Evolutionary conservation across 176 grass and related monocot genomes (phyloP).

Genomic region (Juncus effusus): DNA sequence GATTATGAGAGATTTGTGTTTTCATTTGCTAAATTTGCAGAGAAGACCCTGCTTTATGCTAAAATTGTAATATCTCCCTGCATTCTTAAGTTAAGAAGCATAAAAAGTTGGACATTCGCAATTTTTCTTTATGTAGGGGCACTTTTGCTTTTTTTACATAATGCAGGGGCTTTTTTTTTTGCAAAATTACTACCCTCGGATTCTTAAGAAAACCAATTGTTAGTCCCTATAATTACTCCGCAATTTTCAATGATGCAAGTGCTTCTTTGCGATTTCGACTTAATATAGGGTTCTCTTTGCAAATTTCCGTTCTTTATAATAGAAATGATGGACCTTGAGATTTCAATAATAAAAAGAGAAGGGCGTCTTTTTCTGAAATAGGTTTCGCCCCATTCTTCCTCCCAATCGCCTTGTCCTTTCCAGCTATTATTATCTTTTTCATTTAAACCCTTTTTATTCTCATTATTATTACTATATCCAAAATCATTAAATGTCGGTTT

Average conservation of each 20-base stretch:
- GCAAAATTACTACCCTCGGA: no score
- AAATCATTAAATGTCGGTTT: constrained; percentile 68
- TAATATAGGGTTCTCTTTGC: no score
- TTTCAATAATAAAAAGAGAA: constrained; percentile 66
- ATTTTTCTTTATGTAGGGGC: no score
- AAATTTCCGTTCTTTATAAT: background rate
- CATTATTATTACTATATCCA: constrained; percentile 48
- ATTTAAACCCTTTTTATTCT: constrained; percentile 37
- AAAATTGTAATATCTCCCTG: no score
- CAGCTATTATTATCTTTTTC: constrained; percentile 83
- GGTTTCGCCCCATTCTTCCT: constrained; percentile 89
- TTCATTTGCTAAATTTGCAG: background rate
- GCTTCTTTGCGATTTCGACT: no score
- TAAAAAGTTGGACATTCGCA: no score
- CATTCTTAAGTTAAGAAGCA: no score
- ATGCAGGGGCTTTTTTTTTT: no score
- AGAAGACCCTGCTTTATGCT: background rate
- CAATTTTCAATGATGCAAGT: no score
- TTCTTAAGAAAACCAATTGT: no score
- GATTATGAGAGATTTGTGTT: background rate
- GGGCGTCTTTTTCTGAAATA: constrained; percentile 85
- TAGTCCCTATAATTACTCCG: no score
- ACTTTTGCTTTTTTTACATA: no score
- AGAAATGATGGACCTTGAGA: constrained; percentile 43
- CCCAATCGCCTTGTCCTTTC: constrained; percentile 94